Percentiles rank a stretch among this genome's conserved stretches.
Evolutionary conservation across 352 stramenopile species (phyloP).

Genomic region (Globisporangium splendens): DNA sequence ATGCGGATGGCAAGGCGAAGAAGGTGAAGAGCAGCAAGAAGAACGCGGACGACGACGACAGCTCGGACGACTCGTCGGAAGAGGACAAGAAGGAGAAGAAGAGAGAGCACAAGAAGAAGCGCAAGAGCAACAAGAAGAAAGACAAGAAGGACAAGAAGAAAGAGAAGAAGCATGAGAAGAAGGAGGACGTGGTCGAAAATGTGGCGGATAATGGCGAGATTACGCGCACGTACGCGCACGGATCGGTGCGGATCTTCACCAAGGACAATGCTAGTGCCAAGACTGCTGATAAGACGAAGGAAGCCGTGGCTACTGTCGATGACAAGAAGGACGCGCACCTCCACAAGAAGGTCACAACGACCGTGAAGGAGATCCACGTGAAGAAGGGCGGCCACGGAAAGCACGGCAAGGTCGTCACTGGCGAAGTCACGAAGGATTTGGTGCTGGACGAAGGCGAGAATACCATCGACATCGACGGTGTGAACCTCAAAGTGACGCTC

Average conservation of each 20-base stretch:
- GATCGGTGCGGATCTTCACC: slow-evolving; percentile 38
- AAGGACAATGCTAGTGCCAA: slow-evolving; percentile 8
- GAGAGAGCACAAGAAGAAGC: slow-evolving; percentile 14
- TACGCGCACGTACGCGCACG: slow-evolving; percentile 49
- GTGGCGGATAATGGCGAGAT: slow-evolving; percentile 27
- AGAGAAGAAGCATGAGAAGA: slow-evolving; percentile 16
- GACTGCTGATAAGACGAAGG: slow-evolving; percentile 7
- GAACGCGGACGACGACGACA: slow-evolving; percentile 14
- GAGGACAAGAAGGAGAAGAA: slow-evolving; percentile 5
- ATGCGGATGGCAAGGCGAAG: slow-evolving; percentile 9
- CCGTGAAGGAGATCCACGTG: slow-evolving; percentile 11
- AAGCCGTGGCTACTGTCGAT: slow-evolving; percentile 9
- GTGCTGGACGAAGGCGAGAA: slow-evolving; percentile 16
- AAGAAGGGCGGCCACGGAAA: slow-evolving; percentile 10
- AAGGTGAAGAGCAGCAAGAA: slow-evolving; percentile 17
- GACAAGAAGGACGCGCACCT: slow-evolving; percentile 11
- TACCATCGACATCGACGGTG: slow-evolving; percentile 12
- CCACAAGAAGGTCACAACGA: slow-evolving; percentile 1
- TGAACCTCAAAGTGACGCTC: slow-evolving; percentile 14
- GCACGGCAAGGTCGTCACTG: slow-evolving; percentile 1
- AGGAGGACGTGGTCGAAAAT: slow-evolving; percentile 1
- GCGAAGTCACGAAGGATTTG: slow-evolving; percentile 15
- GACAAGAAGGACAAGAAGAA: slow-evolving; percentile 16
- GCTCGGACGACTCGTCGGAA: slow-evolving; percentile 4
- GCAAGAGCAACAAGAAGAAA: slow-evolving; percentile 21